Base-by-base conservation (phyloP, 495 filamentous ascomycete genomes). In the Hypomontagnella submonticulosa region DNA sequence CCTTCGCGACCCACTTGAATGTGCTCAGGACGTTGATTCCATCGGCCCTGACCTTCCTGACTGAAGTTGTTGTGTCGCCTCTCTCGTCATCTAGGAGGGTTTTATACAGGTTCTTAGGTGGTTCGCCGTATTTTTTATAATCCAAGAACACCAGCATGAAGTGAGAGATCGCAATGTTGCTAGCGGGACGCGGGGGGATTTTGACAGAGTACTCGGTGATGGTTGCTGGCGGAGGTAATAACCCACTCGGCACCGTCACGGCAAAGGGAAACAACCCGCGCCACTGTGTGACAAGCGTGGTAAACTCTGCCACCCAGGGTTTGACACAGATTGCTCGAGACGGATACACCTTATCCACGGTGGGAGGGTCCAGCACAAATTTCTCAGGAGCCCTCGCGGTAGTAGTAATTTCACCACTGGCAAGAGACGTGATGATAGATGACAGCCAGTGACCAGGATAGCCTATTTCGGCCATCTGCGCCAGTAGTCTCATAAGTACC, bases 361-460 rank as follows among this genome's bases (percentile, higher is more conserved):
- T 52, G 5, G 27, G 7, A 15, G 41, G 12, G n/a, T 33, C 19
- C 4, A 64, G 32, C 4, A 70, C 57, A 9, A 54, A 12, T n/a
- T 30, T 6, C 10, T 60, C 38, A n/a, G 72, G 75, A 2, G 73
- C 58, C 15, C 75, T 69, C 4, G 63, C 60, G 5, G 66, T 73
- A 0, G 75, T 77, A 20, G 53, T 71, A 15, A 74, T 69, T 7
- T 52, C 62, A 7, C 70, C 73, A 4, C 44, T 23, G 4, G 71
- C 55, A 10, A 79, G 59, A 37, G 53, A 54, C 20, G 59, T 49
- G 15, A 76, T 56, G 9, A 77, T 46, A 4, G 27, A 34, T 0
- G 75, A 72, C 4, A 75, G 63, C 75, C 76, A 80, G 19, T 80
- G 76, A 2, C 71, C 63, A 4, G 76, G 73, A 43, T 78, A 80